These are phyloP conservation scores for Saccharomycopsis olivae DNA, from an alignment of 805 yeast species.

Conservation along the genomic window DNA sequence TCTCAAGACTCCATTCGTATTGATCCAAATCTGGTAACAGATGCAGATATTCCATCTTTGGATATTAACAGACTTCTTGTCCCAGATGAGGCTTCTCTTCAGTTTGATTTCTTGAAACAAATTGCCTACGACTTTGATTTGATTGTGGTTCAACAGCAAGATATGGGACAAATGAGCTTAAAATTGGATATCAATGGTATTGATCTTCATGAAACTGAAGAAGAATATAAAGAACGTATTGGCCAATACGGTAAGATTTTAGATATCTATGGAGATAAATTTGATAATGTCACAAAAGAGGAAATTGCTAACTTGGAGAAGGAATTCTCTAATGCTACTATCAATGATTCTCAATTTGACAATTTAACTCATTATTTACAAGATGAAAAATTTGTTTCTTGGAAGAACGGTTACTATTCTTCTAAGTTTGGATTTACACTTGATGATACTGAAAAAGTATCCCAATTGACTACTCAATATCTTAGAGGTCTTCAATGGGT, in stretches of 20 bases:
- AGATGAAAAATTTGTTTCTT: constrained; percentile 58
- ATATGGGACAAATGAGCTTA: constrained; percentile 28
- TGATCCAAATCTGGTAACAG: constrained; percentile 17
- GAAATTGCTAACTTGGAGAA: constrained; percentile 26
- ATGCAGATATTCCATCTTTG: constrained; percentile 32
- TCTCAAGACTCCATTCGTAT: constrained; percentile 17
- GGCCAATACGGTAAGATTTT: constrained; percentile 40
- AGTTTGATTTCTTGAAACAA: constrained; percentile 46
- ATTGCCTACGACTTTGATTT: constrained; percentile 61
- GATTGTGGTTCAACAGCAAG: constrained; percentile 49
- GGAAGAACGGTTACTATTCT: constrained; percentile 83
- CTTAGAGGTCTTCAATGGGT: constrained; percentile 98
- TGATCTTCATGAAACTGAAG: constrained; percentile 54
- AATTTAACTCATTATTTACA: constrained; percentile 47
- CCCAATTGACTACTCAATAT: constrained; percentile 65
- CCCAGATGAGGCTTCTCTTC: constrained; percentile 27
- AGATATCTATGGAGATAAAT: constrained; percentile 55
- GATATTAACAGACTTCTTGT: constrained; percentile 38
- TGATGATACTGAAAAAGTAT: constrained; percentile 46
- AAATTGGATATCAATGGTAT: constrained; percentile 58
- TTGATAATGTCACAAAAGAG: constrained; percentile 45
- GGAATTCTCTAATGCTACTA: constrained; percentile 28
- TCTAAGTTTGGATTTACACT: constrained; percentile 67
- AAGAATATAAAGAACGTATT: constrained; percentile 47
- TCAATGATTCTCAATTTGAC: constrained; percentile 2